Base-by-base conservation (phyloP, 192 early-diverging fungal species). In the Linnemannia schmuckeri region DNA sequence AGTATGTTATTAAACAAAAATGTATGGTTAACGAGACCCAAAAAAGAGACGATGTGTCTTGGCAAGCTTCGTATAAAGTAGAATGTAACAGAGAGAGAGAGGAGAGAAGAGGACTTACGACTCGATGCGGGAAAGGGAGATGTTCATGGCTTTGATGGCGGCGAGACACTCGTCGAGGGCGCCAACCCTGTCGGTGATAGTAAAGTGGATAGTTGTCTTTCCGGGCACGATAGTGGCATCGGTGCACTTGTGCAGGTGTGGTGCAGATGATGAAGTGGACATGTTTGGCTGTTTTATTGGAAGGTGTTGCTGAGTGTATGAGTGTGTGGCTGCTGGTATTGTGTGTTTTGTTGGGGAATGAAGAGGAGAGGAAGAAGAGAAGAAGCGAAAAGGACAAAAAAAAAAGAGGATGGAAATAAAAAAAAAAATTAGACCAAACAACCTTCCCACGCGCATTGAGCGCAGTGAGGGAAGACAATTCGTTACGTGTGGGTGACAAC, bases 91-190 rank as follows among this genome's bases (percentile, higher is more conserved):
- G 24, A 20, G 46, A 57, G 61, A 70, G 54, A 61, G 15, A 55
- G n/a, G 72, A 4, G 12, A 35, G n/a, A 22, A 35, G 30, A 15
- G 79, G 41, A 52, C 80, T 82, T 89, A 92, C 92, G 96, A 97
- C 89, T 99, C 98, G 87, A 99, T 99, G 52, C 96, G 94, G 18
- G 95, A 95, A 89, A 99, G 93, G 8, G 96, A 97, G 38, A 99
- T 91, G 52, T 93, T 89, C 75, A 94, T 89, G 24, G 88, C 82
- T 72, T 93, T 94, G 73, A 99, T 92, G 27, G 91, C 92, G 35
- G 88, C 80, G 13, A 99, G 93, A 68, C 96, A 95, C 77, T 95
- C 93, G 78, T 97, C 96, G 22, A 99, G 92, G 6, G 94, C 94
- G 9, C 98, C 98, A 15, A 98, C 94, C 75, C 92, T 87, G 85